Evolutionary conservation across 768 basidiomycete species (phyloP).

Genomic region (Podaxis sp.): DNA sequence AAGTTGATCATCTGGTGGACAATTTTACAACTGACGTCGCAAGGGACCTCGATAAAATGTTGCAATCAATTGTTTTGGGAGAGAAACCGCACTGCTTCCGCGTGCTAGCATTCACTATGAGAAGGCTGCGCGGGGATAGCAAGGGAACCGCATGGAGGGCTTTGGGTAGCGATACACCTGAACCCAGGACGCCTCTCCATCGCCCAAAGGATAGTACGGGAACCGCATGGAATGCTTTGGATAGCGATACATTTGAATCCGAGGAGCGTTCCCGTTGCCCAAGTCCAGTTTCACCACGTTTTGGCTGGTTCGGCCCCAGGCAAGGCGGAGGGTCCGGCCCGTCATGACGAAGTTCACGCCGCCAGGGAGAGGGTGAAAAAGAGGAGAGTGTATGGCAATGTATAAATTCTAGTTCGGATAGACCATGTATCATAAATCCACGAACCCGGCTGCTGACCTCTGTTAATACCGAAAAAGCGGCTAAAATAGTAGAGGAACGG

Average conservation of each 20-base stretch:
- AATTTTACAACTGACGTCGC: background rate
- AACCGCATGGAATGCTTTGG: background rate
- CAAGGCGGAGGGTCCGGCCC: background rate
- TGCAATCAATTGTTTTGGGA: background rate
- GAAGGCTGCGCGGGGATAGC: background rate
- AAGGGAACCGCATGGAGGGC: background rate
- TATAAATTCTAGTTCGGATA: too few species aligned
- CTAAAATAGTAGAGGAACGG: too few species aligned
- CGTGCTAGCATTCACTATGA: background rate
- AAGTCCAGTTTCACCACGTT: background rate
- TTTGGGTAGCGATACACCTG: background rate
- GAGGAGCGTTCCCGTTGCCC: background rate
- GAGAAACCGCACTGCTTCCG: background rate
- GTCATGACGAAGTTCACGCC: constrained; percentile 10
- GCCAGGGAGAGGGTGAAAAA: too few species aligned
- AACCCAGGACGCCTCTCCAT: too few species aligned
- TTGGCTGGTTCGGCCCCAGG: background rate
- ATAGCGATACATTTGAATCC: background rate
- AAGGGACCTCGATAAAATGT: background rate
- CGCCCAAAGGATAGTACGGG: background rate
- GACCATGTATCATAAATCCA: too few species aligned
- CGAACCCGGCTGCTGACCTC: too few species aligned
- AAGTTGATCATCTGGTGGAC: background rate
- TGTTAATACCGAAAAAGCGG: too few species aligned
- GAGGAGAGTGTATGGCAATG: too few species aligned